phyloP scores from a whole-genome alignment of 225 moss, liverwort and hornwort species.

The Lunularia cruciata region DNA sequence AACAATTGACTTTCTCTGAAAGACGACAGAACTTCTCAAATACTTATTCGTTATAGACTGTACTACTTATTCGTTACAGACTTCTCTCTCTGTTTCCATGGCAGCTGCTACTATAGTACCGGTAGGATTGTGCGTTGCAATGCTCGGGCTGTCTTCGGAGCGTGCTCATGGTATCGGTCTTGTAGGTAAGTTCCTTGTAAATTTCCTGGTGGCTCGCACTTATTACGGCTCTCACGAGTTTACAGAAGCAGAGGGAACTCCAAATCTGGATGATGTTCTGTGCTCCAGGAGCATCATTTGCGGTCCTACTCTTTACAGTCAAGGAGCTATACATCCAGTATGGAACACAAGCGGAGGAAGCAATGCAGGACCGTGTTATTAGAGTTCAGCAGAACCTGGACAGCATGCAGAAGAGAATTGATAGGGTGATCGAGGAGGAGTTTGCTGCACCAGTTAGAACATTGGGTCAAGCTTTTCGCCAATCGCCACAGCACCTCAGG shows the following conservation, averaged over 20 bases:
- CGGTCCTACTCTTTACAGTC: slow-evolving; percentile 51
- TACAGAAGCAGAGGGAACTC: no score
- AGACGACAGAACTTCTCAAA: no score
- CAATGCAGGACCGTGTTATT: slow-evolving; percentile 50
- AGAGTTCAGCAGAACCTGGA: slow-evolving; percentile 65
- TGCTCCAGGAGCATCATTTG: slow-evolving; percentile 39
- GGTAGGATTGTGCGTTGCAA: slow-evolving; percentile 55
- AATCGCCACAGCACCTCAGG: neutral
- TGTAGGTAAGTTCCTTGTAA: slow-evolving; percentile 44
- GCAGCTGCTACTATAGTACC: slow-evolving; percentile 51
- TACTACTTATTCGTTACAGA: no score
- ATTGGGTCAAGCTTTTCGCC: slow-evolving; percentile 33
- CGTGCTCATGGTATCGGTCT: slow-evolving; percentile 65
- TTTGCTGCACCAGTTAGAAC: slow-evolving; percentile 47
- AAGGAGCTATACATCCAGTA: slow-evolving; percentile 65
- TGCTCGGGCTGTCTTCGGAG: slow-evolving; percentile 60
- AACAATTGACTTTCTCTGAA: no score
- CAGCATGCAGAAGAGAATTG: slow-evolving; percentile 74
- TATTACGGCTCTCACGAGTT: no score
- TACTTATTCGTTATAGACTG: no score
- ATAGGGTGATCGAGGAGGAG: slow-evolving; percentile 65
- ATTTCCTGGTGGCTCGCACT: no score
- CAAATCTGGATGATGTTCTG: no score
- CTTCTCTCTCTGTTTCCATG: no score
- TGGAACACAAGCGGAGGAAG: slow-evolving; percentile 65